phyloP scores from a whole-genome alignment of 441 rosid species.

The Arabidopsis hybrid region DNA sequence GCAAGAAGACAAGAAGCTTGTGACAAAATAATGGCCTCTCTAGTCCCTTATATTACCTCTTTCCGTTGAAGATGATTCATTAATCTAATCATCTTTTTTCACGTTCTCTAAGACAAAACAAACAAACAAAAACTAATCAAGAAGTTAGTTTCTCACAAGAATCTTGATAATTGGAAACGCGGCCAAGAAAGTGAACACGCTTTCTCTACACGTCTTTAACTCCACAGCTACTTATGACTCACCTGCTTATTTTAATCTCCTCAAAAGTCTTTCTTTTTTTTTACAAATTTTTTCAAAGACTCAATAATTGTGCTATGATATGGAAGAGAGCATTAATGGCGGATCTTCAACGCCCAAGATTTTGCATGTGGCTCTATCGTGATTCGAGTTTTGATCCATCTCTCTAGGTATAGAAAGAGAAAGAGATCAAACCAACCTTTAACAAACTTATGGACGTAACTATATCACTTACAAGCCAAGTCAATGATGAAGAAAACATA shows the following conservation, averaged over 20 bases:
- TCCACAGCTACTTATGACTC: constrained; percentile 30
- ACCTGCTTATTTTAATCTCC: constrained; percentile 22
- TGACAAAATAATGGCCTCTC: constrained; percentile 8
- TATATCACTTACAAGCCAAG: neutral
- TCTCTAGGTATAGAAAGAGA: constrained; percentile 8
- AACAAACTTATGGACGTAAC: neutral
- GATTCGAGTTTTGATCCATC: constrained; percentile 32
- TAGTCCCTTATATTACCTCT: constrained; percentile 6
- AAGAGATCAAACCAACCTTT: constrained; percentile 8
- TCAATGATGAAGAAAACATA: neutral
- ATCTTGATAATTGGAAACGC: constrained; percentile 26
- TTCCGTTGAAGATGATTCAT: neutral
- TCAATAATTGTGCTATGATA: constrained; percentile 31
- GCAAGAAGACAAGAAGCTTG: constrained; percentile 30
- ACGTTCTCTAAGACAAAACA: constrained; percentile 16
- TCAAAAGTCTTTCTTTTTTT: constrained; percentile 1
- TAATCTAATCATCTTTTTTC: neutral
- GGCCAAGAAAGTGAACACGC: constrained; percentile 24
- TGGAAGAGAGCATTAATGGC: constrained; percentile 33
- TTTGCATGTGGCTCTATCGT: constrained; percentile 40
- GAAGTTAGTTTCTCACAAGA: constrained; percentile 29
- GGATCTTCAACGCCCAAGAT: constrained; percentile 40
- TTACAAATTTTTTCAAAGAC: neutral
- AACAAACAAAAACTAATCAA: neutral
- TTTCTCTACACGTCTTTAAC: constrained; percentile 43